phyloP scores from a whole-genome alignment of 257 asterid species.

The Agastache rugosa region DNA sequence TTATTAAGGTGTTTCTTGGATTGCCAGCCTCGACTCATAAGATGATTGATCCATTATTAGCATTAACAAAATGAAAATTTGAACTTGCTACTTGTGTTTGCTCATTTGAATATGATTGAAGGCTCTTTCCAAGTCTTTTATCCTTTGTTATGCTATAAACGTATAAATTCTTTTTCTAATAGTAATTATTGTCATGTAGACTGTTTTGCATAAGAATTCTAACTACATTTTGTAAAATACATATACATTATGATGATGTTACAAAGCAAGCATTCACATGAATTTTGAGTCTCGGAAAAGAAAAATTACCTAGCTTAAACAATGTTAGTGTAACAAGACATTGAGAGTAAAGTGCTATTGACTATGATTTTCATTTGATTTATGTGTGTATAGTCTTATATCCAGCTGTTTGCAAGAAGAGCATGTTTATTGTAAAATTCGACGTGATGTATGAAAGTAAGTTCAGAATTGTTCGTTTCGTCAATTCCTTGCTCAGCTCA shows the following conservation, averaged over 20 bases:
- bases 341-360: not conserved
- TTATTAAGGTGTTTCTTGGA: not conserved
- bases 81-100: not conserved
- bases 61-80: not conserved
- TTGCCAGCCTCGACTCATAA: not conserved
- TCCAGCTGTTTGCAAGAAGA: not conserved
- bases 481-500: not conserved
- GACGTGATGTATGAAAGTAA: constrained; percentile 1
- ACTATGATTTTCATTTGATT: not conserved
- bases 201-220: not conserved
- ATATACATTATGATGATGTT: not conserved
- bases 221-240: constrained; percentile 5
- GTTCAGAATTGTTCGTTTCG: not conserved
- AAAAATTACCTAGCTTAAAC: not conserved
- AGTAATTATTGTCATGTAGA: too few relatives aligned
- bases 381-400: not conserved
- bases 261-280: constrained; percentile 1
- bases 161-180: not conserved
- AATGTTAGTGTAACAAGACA: constrained; percentile 9
- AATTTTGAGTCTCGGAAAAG: not conserved
- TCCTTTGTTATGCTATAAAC: not conserved
- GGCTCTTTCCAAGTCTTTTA: not conserved
- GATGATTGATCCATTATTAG: not conserved
- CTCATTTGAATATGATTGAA: constrained; percentile 1
- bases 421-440: not conserved